Evolutionary conservation across 2,329 filamentous ascomycete species (phyloP).

Genomic region (Botrytis porri): DNA sequence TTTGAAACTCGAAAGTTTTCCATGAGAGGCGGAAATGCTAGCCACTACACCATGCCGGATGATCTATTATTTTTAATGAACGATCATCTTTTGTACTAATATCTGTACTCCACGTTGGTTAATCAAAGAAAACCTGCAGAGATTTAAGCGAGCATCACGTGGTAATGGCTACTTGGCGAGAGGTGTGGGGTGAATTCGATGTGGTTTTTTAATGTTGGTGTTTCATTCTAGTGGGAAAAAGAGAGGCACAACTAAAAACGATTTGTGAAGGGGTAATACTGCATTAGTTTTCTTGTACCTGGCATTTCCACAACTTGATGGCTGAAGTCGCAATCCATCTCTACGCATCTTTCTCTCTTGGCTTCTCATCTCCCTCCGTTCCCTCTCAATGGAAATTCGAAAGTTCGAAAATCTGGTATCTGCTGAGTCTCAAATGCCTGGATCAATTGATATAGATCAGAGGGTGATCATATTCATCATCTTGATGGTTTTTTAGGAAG

Average conservation of each 20-base stretch:
- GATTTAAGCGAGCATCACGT: neutral
- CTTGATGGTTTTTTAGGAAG: neutral
- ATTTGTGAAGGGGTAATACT: neutral
- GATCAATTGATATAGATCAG: neutral
- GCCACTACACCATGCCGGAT: conserved; percentile 16
- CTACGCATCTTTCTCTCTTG: neutral
- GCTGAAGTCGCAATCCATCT: neutral
- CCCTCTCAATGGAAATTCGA: neutral
- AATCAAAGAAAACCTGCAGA: neutral
- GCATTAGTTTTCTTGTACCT: neutral
- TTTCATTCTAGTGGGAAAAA: neutral
- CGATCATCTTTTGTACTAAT: rapidly evolving
- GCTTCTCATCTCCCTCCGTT: neutral
- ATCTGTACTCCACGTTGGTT: neutral
- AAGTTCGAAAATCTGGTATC: neutral
- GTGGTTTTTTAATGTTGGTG: neutral
- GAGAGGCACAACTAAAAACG: neutral
- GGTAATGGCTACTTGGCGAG: neutral
- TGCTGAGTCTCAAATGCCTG: neutral
- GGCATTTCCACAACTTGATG: neutral
- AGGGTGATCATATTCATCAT: neutral
- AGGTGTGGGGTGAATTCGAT: neutral
- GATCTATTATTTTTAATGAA: neutral
- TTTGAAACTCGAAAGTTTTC: neutral
- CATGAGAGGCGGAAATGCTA: conserved; percentile 15